phyloP scores from a whole-genome alignment of 139 green algal species.

The Haematococcus sp. region DNA sequence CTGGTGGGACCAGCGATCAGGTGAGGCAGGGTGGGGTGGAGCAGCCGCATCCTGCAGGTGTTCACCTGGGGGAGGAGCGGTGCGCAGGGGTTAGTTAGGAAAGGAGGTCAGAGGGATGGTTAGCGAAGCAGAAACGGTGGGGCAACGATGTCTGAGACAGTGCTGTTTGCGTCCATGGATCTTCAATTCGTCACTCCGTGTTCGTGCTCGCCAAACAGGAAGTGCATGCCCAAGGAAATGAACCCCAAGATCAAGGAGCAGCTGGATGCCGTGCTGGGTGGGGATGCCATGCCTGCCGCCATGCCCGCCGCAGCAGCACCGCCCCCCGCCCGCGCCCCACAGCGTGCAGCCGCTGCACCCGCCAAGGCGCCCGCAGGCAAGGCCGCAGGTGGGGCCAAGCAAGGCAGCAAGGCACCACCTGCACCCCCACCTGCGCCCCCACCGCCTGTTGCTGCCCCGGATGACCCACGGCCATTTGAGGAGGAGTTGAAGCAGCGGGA shows the following conservation, averaged over 20 bases:
- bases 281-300: conserved; percentile 6
- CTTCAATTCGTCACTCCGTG: too few species aligned
- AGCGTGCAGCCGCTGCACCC: neutral
- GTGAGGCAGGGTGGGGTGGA: neutral
- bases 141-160: too few species aligned
- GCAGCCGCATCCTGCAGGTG: too few species aligned
- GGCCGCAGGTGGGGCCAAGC: neutral
- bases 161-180: too few species aligned
- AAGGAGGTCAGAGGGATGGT: too few species aligned
- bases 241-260: conserved; percentile 84
- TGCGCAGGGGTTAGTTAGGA: too few species aligned
- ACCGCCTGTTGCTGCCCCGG: conserved; percentile 15
- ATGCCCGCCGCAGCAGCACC: neutral
- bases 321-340: neutral
- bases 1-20: conserved; percentile 55
- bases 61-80: too few species aligned
- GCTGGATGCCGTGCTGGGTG: conserved; percentile 59
- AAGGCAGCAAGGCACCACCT: neutral
- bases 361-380: neutral
- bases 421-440: neutral
- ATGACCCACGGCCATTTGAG: conserved; percentile 54
- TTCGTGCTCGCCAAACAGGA: conserved; percentile 19
- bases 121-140: too few species aligned
- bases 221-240: conserved; percentile 67
- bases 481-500: conserved; percentile 60